Percentiles rank a stretch among this genome's conserved stretches.
phyloP scores from a whole-genome alignment of 1,284 basidiomycete species.

The Ustilago curta region DNA sequence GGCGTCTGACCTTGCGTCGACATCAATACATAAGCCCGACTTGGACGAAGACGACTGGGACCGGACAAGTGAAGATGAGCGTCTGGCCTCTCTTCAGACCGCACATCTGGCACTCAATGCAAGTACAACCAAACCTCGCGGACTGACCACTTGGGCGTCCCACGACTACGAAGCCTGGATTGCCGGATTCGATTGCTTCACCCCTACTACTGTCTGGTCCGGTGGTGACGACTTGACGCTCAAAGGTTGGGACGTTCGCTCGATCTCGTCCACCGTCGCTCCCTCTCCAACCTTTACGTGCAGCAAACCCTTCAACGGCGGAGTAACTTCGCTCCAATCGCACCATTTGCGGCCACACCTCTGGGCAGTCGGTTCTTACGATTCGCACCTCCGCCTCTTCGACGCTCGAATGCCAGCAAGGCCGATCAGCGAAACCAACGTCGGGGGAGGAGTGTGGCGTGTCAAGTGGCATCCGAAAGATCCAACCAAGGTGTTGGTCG shows the following conservation, averaged over 20 bases:
- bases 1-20: background rate
- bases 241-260: constrained; percentile 85
- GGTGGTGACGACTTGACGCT: constrained; percentile 93
- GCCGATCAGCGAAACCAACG: constrained; percentile 76
- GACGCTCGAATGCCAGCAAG: constrained; percentile 79
- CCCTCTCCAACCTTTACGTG: constrained; percentile 77
- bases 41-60: constrained; percentile 18
- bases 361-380: constrained; percentile 94
- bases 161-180: constrained; percentile 97
- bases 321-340: constrained; percentile 89
- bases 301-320: constrained; percentile 83
- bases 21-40: constrained; percentile 20
- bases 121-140: constrained; percentile 28
- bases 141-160: constrained; percentile 77
- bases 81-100: constrained; percentile 3
- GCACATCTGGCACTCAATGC: constrained; percentile 29
- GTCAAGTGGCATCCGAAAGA: constrained; percentile 90
- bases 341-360: constrained; percentile 83
- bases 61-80: constrained; percentile 20
- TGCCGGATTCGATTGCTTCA: constrained; percentile 87
- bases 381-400: constrained; percentile 83
- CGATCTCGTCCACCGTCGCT: constrained; percentile 12
- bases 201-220: constrained; percentile 77
- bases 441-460: constrained; percentile 94
- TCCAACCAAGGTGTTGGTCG: constrained; percentile 78